A percentile compares a stretch with the other conserved stretches of the same genome.
Conservation (phyloP, 352 stramenopile genomes). For the Pythium pyrilobum region DNA sequence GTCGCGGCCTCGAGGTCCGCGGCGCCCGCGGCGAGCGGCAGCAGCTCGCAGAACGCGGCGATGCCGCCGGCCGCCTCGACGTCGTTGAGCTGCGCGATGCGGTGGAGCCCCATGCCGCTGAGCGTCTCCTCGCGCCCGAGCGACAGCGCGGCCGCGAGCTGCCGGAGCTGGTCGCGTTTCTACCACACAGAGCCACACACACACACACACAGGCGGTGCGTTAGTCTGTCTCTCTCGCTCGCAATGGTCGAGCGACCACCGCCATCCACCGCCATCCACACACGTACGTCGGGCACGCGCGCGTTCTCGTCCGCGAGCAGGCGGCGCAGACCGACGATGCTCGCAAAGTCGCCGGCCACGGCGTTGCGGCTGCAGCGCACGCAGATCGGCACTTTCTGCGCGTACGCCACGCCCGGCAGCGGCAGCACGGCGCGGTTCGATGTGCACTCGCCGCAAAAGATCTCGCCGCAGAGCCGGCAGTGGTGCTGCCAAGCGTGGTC, state of each 20-base stretch:
- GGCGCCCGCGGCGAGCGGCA: constrained; percentile 34
- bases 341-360: constrained; percentile 58
- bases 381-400: constrained; percentile 72
- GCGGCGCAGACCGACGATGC: constrained; percentile 61
- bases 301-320: constrained; percentile 41
- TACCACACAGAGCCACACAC: constrained; percentile 13
- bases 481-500: constrained; percentile 55
- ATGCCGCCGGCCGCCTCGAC: constrained; percentile 76
- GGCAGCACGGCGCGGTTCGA: constrained; percentile 60
- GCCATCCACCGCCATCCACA: not conserved
- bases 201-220: not conserved
- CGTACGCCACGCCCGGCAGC: constrained; percentile 48
- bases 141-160: constrained; percentile 52
- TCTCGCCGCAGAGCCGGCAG: constrained; percentile 66
- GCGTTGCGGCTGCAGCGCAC: constrained; percentile 72
- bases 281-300: constrained; percentile 31
- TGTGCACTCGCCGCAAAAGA: constrained; percentile 76
- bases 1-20: constrained; percentile 48
- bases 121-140: constrained; percentile 56
- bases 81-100: constrained; percentile 80
- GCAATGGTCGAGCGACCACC: no score
- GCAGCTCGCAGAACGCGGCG: constrained; percentile 60
- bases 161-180: constrained; percentile 64
- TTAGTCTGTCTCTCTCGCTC: no score
- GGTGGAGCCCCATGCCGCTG: constrained; percentile 61